Percentiles rank a stretch among this genome's conserved stretches.
phyloP scores from a whole-genome alignment of 2,329 filamentous ascomycete species.

The Fusarium camptoceras region DNA sequence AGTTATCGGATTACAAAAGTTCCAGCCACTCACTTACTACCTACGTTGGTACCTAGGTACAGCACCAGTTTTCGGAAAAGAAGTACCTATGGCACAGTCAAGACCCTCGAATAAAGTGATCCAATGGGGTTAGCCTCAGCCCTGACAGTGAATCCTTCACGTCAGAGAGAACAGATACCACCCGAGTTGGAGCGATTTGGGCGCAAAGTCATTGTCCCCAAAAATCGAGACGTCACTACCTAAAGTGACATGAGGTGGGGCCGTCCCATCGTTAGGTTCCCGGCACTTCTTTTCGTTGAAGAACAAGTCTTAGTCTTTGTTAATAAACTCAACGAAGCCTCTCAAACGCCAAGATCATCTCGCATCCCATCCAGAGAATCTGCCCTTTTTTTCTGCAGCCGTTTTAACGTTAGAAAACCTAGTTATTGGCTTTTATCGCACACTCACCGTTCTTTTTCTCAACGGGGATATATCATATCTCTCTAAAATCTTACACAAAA shows the following conservation, averaged over 20 bases:
- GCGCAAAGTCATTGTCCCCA: conserved; percentile 10
- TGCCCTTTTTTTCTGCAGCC: not conserved
- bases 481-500: conserved; percentile 15
- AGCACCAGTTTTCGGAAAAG: not conserved
- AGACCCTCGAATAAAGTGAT: not conserved
- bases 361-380: not conserved
- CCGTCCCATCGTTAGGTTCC: not conserved
- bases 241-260: conserved; percentile 22
- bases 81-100: not conserved
- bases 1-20: conserved; percentile 17
- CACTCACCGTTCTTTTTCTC: not conserved
- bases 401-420: conserved; percentile 3
- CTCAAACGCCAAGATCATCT: not conserved
- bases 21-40: conserved; percentile 5
- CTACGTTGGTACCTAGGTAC: too few relatives aligned
- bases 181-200: not conserved
- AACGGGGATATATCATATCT: not conserved
- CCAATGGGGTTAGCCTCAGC: conserved; percentile 8
- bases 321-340: conserved; percentile 26
- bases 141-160: conserved; percentile 4
- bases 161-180: not conserved
- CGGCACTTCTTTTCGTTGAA: conserved; percentile 15
- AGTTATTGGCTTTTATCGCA: not conserved
- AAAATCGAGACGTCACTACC: conserved; percentile 35
- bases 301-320: not conserved